Evolutionary conservation across 192 early-diverging fungal species (phyloP).

Genomic region (Spinellus fusiger): DNA sequence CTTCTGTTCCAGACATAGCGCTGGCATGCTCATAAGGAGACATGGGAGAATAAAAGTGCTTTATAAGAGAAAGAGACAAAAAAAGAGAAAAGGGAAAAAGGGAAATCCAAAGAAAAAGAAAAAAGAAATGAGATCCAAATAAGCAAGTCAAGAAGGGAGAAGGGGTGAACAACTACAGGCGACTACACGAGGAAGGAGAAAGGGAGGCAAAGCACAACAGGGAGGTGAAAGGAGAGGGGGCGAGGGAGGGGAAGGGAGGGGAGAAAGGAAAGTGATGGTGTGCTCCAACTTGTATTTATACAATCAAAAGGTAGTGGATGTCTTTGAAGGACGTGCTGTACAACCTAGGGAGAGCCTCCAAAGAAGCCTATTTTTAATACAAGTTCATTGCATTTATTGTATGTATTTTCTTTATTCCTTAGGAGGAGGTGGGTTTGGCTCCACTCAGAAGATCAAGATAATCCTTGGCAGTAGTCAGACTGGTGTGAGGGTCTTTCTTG

Average conservation of each 20-base stretch:
- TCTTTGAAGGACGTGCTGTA: too few species aligned
- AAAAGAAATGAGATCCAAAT: neutral
- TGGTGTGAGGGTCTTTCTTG: slow-evolving; percentile 26
- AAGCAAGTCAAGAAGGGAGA: neutral
- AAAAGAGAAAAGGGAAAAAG: neutral
- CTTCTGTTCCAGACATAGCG: too few species aligned
- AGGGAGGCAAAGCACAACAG: neutral
- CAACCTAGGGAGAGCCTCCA: too few species aligned
- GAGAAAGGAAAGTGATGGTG: neutral
- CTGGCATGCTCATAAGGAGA: slow-evolving; percentile 1
- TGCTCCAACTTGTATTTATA: neutral
- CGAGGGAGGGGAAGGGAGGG: neutral
- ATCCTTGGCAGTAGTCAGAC: slow-evolving; percentile 26
- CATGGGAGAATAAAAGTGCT: neutral
- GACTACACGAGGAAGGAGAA: neutral
- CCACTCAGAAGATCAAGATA: slow-evolving; percentile 26
- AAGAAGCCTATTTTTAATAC: neutral
- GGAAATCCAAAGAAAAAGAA: neutral
- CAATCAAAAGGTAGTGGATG: too few species aligned
- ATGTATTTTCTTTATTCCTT: neutral
- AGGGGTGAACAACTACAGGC: neutral
- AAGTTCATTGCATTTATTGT: neutral
- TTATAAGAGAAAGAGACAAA: neutral
- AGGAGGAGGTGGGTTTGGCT: neutral
- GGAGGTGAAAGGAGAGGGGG: neutral